phyloP scores from a whole-genome alignment of 345 rosid species.

The Mallotus nudiflorus region DNA sequence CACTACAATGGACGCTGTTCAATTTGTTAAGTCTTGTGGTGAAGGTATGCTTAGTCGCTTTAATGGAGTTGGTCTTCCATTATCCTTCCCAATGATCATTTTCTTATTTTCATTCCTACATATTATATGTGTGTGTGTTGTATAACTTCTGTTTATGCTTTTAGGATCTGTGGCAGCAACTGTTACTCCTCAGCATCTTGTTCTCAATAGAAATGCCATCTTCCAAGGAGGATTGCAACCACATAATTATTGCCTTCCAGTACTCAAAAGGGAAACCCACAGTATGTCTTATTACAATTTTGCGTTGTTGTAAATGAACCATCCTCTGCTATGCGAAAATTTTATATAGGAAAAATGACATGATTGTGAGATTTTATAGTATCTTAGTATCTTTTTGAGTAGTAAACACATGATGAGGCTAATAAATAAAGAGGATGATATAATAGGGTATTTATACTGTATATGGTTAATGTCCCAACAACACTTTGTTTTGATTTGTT shows the following conservation, averaged over 20 bases:
- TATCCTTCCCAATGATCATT: neutral
- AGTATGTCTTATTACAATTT: conserved; percentile 39
- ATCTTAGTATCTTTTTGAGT: neutral
- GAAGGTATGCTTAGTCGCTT: conserved; percentile 49
- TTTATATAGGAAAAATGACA: too few species aligned
- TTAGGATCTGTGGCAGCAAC: conserved; percentile 82
- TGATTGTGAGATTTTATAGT: neutral
- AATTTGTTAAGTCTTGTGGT: conserved; percentile 76
- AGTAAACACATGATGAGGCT: neutral
- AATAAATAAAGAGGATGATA: neutral
- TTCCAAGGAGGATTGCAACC: conserved; percentile 97
- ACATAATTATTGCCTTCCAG: conserved; percentile 90
- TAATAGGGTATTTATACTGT: neutral
- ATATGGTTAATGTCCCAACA: neutral
- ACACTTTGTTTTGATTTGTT: neutral
- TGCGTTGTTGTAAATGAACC: neutral
- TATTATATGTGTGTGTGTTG: neutral
- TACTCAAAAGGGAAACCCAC: conserved; percentile 89
- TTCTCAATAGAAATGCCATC: conserved; percentile 84
- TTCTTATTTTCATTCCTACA: neutral
- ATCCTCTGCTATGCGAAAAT: too few species aligned
- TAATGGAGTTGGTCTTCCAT: neutral
- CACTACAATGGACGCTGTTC: conserved; percentile 84
- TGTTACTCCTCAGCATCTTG: conserved; percentile 94
- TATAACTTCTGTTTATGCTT: conserved; percentile 14